These are phyloP conservation scores for Suillus sp. DNA, from an alignment of 768 basidiomycete genomes.

Conservation along the genomic window DNA sequence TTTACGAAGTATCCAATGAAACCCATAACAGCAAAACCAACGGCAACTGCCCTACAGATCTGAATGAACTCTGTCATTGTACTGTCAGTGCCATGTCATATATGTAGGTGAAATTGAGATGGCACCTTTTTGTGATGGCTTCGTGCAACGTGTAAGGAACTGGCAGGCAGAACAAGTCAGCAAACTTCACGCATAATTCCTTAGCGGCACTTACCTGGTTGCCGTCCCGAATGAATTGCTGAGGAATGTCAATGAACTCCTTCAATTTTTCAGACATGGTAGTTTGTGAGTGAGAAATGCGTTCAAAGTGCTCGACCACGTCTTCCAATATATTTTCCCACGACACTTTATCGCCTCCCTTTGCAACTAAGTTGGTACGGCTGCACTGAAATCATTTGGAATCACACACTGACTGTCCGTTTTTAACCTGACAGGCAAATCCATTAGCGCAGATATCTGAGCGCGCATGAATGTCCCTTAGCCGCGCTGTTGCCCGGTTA, in stretches of 20 bases:
- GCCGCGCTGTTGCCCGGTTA: conserved; percentile 38
- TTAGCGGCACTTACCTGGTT: conserved; percentile 67
- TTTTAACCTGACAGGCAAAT: conserved; percentile 12
- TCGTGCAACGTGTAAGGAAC: conserved; percentile 98
- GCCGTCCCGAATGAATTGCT: conserved; percentile 91
- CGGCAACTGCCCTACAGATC: conserved; percentile 94
- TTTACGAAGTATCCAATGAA: conserved; percentile 99
- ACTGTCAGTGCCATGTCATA: conserved; percentile 8
- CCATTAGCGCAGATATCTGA: conserved; percentile 19
- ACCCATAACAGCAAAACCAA: conserved; percentile 98
- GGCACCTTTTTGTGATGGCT: conserved; percentile 92
- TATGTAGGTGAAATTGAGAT: conserved; percentile 10
- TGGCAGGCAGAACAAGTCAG: conserved; percentile 35
- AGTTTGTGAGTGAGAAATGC: conserved; percentile 25
- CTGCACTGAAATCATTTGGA: conserved; percentile 4
- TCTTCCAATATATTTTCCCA: conserved; percentile 27
- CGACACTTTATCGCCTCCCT: conserved; percentile 19
- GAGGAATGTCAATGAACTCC: conserved; percentile 89
- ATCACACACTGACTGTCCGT: neutral
- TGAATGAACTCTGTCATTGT: conserved; percentile 78
- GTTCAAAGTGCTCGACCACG: conserved; percentile 9
- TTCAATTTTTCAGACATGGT: conserved; percentile 88
- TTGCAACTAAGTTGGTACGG: conserved; percentile 21
- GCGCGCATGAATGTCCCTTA: conserved; percentile 66
- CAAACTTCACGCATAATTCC: neutral